Base-by-base conservation (phyloP, 139 green algal genomes). In the Yamagishiella unicocca region DNA sequence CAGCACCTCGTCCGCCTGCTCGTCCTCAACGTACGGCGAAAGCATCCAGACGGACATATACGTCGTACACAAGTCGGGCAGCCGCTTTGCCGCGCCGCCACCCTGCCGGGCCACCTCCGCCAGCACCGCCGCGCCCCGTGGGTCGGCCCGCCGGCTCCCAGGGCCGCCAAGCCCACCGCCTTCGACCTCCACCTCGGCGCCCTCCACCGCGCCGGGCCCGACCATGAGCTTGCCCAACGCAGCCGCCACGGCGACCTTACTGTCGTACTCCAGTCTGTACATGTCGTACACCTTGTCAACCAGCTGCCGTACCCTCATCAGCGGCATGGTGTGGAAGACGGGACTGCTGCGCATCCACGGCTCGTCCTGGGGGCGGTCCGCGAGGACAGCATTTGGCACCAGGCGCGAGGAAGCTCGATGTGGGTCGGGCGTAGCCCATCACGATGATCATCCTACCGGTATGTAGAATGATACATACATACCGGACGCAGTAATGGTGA, bases 11-110 rank as follows among this genome's bases (percentile, higher is more conserved):
- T 86, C 80, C 31, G 80, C 80, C 43, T 66, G 43, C 62, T 86
- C 43, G 21, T 86, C 80, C 43, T 86, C 80, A 42, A 86, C 9
- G 64, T 86, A 86, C 43, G 80, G 80, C 33, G 55, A 50, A 54
- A 86, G 80, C 64, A 86, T 78, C 80, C 80, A 86, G 9, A 67
- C 80, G 0, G 21, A 55, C 22, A 86, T 24, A 43, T 86, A 86
- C 1, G 80, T 86, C 21, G 64, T 86, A 55, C 62, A 78, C 43
- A 86, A 53, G n/a, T 86, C 80, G 31, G 62, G 45, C 64, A 86
- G 66, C 2, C 80, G 62, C n/a, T 67, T 50, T 9, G 62, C 79
- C 4, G 33, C 79, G 22, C 29, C 58, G 38, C 55, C 54, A 6
- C 76, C 76, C 4, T 31, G 21, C 8, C 53, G n/a, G 10, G 10